A percentile compares a stretch with the other conserved stretches of the same genome.
These are phyloP conservation scores for Dissophora ornata DNA, from an alignment of 192 early-diverging fungal genomes.

Conservation along the genomic window DNA sequence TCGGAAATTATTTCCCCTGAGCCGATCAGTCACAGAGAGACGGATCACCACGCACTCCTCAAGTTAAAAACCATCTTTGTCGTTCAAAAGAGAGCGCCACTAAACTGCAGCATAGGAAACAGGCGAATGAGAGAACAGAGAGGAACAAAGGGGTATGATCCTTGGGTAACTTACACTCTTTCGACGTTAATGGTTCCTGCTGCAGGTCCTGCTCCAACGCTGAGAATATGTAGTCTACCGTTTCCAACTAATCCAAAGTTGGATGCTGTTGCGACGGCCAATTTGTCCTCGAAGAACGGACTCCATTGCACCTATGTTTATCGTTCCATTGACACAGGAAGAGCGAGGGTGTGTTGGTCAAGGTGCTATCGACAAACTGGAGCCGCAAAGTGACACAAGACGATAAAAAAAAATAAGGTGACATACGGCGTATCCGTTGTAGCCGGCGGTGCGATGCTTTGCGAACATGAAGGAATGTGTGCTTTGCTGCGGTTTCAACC, in stretches of 20 bases:
- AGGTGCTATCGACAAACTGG: too few species aligned
- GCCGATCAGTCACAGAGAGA: slow-evolving; percentile 17
- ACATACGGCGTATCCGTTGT: slow-evolving; percentile 89
- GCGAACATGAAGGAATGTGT: slow-evolving; percentile 54
- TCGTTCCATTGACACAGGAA: too few species aligned
- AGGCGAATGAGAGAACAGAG: too few species aligned
- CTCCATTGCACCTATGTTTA: slow-evolving; percentile 88
- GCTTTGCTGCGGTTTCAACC: too few species aligned
- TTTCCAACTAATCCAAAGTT: slow-evolving; percentile 99
- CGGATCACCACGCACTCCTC: background rate
- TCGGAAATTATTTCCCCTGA: slow-evolving; percentile 45
- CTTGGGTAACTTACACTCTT: slow-evolving; percentile 77
- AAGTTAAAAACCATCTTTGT: background rate
- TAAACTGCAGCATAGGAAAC: too few species aligned
- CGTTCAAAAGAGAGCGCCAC: too few species aligned
- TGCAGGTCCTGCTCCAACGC: slow-evolving; percentile 57
- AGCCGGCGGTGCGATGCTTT: slow-evolving; percentile 81
- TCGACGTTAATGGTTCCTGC: slow-evolving; percentile 59
- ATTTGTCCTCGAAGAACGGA: slow-evolving; percentile 90
- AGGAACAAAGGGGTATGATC: too few species aligned
- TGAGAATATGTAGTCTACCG: slow-evolving; percentile 86
- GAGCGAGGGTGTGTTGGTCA: too few species aligned
- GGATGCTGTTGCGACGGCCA: slow-evolving; percentile 89
- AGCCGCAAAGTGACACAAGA: too few species aligned
- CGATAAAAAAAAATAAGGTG: slow-evolving; percentile 25